Evolutionary conservation across 305 asterid genomes (phyloP), one percentile per base, ranked within the genome.

Genomic region (Solanum aculeatissimum): DNA sequence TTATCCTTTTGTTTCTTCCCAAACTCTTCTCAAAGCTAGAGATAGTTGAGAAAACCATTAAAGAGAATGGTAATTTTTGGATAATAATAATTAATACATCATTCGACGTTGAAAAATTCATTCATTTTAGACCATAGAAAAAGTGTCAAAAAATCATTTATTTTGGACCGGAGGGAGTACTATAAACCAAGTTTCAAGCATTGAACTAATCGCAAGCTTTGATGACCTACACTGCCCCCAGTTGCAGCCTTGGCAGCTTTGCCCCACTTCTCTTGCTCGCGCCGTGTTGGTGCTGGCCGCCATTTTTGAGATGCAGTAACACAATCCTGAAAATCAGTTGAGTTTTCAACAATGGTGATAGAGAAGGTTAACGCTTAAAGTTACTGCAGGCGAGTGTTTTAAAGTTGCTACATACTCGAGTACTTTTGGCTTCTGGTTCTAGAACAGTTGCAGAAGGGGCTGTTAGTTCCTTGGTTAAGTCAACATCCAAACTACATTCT

Each of bases 231-330:
- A 81, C 94, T 95, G 92, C 99, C 99, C 83, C 98, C 98, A 9
- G 96, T 96, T 85, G 98, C 95, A 83, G 98, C 98, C 91, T 93
- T 93, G 51, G 89, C 29, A 84, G 98, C 99, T 93, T 92, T 91
- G 81, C 89, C 95, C 99, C 99, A 94, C 92, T 93, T 94, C 54
- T 94, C 98, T 89, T 86, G 98, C 92, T 96, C 98, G 27, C 97
- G 97, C 6, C 97, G 92, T 81, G 99, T 94, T 81, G 99, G 99
- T 77, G 97, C 98, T 32, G 94, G 89, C 85, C 91, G 92, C 98
- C 99, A 96, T 91, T 35, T 93, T 85, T 66, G 90, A 87, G 91
- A 88, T 71, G 86, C 82, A 68, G 86, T 55, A 38, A 71, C 75
- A 38, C 83, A 86, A 72, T 82, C 83, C 97, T 93, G 91, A 40